Evolutionary conservation across 495 filamentous ascomycete species (phyloP).

Genomic region (Patellaria atrata): DNA sequence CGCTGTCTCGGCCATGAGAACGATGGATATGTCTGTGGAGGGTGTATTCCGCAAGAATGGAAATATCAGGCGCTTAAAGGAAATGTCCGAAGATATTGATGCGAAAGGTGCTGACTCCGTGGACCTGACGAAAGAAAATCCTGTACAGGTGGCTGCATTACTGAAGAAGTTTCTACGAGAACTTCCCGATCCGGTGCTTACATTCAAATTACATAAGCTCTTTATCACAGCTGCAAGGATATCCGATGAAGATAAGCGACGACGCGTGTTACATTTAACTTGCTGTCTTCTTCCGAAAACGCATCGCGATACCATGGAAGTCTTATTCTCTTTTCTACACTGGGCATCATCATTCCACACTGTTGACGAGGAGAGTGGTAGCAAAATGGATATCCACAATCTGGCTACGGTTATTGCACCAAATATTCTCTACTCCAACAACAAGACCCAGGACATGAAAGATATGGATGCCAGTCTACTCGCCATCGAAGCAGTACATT

Average conservation of each 20-base stretch:
- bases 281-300: conserved; percentile 89
- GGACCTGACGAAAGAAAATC: conserved; percentile 67
- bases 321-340: conserved; percentile 90
- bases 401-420: conserved; percentile 96
- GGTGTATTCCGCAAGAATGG: conserved; percentile 99
- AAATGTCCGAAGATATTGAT: conserved; percentile 72
- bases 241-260: conserved; percentile 65
- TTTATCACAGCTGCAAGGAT: conserved; percentile 79
- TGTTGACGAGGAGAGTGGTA: conserved; percentile 82
- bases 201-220: conserved; percentile 82
- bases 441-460: conserved; percentile 33
- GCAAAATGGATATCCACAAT: conserved; percentile 99
- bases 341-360: conserved; percentile 97
- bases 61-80: conserved; percentile 81
- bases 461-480: conserved; percentile 71
- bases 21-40: conserved; percentile 98
- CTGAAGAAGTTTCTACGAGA: conserved; percentile 93
- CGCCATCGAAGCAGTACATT: conserved; percentile 82
- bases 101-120: conserved; percentile 63
- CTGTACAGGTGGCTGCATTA: conserved; percentile 86
- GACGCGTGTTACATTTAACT: conserved; percentile 73
- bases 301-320: conserved; percentile 88
- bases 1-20: conserved; percentile 80
- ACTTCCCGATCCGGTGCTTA: conserved; percentile 87
- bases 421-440: conserved; percentile 74